These are phyloP conservation scores for Emergomyces pasteurianus DNA, from an alignment of 2,329 filamentous ascomycete species.

Conservation along the genomic window DNA sequence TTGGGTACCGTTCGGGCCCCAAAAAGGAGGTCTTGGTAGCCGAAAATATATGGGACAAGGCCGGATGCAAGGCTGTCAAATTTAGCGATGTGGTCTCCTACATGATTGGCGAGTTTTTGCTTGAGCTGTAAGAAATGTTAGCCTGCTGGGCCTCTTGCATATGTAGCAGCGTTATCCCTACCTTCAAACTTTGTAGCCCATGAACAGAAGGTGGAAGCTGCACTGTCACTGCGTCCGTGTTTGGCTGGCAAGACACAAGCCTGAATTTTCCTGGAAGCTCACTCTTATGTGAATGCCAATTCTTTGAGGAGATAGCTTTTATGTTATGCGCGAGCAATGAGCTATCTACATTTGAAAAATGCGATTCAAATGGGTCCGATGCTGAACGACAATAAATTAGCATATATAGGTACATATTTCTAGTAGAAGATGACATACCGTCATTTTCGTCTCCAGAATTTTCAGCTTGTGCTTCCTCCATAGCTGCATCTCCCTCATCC, in stretches of 20 bases:
- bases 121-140: constrained; percentile 48
- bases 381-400: constrained; percentile 12
- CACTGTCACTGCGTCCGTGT: constrained; percentile 16
- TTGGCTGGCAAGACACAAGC: constrained; percentile 20
- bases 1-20: constrained; percentile 60
- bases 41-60: constrained; percentile 62
- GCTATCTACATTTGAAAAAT: constrained; percentile 61
- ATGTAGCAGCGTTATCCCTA: constrained; percentile 9
- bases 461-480: constrained; percentile 9
- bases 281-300: constrained; percentile 37
- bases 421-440: constrained; percentile 8
- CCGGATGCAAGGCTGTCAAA: constrained; percentile 53
- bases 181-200: constrained; percentile 25
- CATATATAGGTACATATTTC: not conserved
- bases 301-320: constrained; percentile 34
- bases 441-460: constrained; percentile 22
- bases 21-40: constrained; percentile 70
- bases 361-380: constrained; percentile 64
- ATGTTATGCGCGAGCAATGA: constrained; percentile 43
- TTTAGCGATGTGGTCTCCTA: constrained; percentile 41
- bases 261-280: constrained; percentile 22
- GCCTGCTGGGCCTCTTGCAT: not conserved
- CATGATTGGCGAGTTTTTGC: constrained; percentile 49
- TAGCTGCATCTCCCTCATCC: constrained; percentile 25
- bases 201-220: constrained; percentile 20